phyloP scores from a whole-genome alignment of 129 eudicot species.

The Logfia minima region DNA sequence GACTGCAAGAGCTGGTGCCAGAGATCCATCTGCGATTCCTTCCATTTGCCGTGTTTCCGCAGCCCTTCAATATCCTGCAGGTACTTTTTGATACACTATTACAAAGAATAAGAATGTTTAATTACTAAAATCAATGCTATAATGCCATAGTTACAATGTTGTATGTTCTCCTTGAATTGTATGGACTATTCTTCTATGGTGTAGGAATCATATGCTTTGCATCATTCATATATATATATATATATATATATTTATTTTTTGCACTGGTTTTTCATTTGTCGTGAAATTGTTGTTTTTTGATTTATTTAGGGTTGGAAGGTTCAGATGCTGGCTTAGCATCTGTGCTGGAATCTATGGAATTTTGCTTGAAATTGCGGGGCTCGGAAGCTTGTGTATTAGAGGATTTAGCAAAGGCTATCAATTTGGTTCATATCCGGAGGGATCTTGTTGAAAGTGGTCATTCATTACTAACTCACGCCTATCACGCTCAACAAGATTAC shows the following conservation, averaged over 20 bases:
- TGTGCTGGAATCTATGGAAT: constrained; percentile 87
- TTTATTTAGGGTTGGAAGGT: constrained; percentile 63
- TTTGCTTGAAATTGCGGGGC: constrained; percentile 87
- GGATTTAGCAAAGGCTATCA: constrained; percentile 85
- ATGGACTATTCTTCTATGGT: neutral
- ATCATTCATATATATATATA: neutral
- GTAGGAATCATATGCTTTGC: neutral
- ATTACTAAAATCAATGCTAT: neutral
- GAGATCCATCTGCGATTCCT: constrained; percentile 98
- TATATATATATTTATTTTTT: neutral
- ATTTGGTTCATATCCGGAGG: constrained; percentile 83
- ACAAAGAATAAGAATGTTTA: neutral
- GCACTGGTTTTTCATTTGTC: neutral
- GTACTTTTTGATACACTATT: constrained; percentile 33
- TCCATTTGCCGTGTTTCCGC: constrained; percentile 96
- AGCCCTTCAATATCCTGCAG: constrained; percentile 92
- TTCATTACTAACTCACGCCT: constrained; percentile 81
- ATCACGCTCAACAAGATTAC: constrained; percentile 80
- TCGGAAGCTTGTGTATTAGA: constrained; percentile 96
- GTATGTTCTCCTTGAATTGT: neutral
- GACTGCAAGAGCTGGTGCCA: constrained; percentile 97
- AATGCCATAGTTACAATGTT: neutral
- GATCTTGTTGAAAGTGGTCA: constrained; percentile 98
- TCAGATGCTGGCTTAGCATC: constrained; percentile 92
- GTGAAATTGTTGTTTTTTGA: constrained; percentile 5